Evolutionary conservation across 192 early-diverging fungal species (phyloP), one percentile per base, ranked within the genome.

Genomic region (Rhizoclosmatium sp.): DNA sequence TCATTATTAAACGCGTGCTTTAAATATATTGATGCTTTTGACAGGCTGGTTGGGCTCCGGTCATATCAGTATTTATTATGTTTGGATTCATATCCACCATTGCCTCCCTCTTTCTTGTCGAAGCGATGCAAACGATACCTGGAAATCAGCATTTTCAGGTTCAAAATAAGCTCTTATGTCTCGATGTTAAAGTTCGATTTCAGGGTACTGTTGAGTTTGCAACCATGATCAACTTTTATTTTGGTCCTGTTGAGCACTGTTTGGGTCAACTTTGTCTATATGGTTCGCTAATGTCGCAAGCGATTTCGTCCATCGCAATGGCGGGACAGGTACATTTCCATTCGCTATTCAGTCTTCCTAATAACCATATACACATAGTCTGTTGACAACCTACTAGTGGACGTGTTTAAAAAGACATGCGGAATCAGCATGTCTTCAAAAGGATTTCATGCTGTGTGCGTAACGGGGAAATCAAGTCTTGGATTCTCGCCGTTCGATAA

Each of bases 191-290:
- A 3, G 64, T 21, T 31, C 49, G 23, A 59, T 60, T 72, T 44
- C 65, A 87, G 82, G 89, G 89, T 12, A 86, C 82, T 4, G 89
- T 90, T 3, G 89, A 90, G 64, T 90, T 81, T 81, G 86, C 82
- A 0, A 90, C 89, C 39, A 68, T 90, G 16, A 84, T 90, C 81
- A 89, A 89, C 74, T 90, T 90, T 71, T 90, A 75, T 66, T 84
- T 69, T 65, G 83, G 79, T 4, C 46, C 78, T 19, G 12, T 23
- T 5, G 39, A 51, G 47, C 76, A 73, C 47, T 16, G 47, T 40
- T 5, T 72, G 9, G 76, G 60, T 10, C 69, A 78, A 7, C 46
- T 82, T 5, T 77, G 66, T 47, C 40, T 82, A 47, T 71, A 66
- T 48, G 69, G 81, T 39, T 82, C 85, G 1, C 62, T 89, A 23